Percentiles rank a stretch among this genome's conserved stretches.
phyloP scores from a whole-genome alignment of 257 asterid species.

The Echites panduratus region DNA sequence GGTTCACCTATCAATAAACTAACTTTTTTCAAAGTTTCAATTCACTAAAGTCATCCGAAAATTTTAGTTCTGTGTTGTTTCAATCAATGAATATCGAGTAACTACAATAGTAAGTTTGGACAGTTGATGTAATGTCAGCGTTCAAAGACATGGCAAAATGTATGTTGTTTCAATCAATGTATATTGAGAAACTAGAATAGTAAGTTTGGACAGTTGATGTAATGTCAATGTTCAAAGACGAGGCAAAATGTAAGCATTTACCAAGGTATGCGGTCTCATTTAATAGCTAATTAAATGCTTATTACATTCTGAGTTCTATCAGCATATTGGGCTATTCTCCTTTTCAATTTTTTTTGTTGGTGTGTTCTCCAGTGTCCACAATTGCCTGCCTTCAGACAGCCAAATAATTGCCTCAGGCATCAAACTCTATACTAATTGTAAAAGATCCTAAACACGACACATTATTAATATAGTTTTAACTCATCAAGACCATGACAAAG shows the following conservation, averaged over 20 bases:
- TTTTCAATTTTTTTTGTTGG: neutral
- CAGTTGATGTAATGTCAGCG: neutral
- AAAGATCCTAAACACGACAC: neutral
- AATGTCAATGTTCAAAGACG: neutral
- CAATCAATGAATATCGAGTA: neutral
- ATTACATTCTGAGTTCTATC: neutral
- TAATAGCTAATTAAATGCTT: neutral
- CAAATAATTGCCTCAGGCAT: neutral
- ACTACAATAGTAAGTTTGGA: neutral
- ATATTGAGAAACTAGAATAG: neutral
- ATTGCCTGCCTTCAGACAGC: neutral
- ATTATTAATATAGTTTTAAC: neutral
- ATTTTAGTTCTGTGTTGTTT: neutral
- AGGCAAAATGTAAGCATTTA: neutral
- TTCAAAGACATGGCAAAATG: neutral
- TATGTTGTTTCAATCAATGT: neutral
- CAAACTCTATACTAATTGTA: neutral
- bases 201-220: neutral
- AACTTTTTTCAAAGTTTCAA: neutral
- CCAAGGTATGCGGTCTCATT: neutral
- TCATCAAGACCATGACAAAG: neutral
- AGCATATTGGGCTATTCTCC: neutral
- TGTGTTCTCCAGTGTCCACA: neutral
- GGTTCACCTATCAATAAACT: neutral
- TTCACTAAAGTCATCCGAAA: neutral